Percentiles rank a stretch among this genome's conserved stretches.
Evolutionary conservation across 306 rosid genomes (phyloP).

Genomic region (Quercus mongolica): DNA sequence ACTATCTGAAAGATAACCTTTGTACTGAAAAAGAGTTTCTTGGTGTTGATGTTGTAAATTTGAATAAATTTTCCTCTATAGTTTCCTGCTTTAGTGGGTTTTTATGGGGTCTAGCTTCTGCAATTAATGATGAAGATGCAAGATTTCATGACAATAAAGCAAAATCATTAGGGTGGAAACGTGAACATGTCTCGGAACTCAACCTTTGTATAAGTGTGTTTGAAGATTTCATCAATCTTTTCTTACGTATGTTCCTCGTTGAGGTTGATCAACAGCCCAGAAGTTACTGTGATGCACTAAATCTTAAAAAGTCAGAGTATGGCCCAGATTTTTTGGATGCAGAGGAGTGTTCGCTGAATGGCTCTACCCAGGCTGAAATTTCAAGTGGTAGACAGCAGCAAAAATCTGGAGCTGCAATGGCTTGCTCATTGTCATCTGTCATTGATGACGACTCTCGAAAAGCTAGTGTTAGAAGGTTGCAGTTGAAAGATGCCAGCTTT

Average conservation of each 20-base stretch:
- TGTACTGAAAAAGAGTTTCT: slow-evolving; percentile 30
- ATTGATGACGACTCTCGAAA: slow-evolving; percentile 20
- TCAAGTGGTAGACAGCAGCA: slow-evolving; percentile 16
- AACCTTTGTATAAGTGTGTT: slow-evolving; percentile 43
- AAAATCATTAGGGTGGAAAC: slow-evolving; percentile 37
- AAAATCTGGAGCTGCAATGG: slow-evolving; percentile 30
- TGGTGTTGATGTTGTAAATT: slow-evolving; percentile 22
- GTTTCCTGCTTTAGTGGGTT: slow-evolving; percentile 69
- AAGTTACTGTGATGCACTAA: slow-evolving; percentile 34
- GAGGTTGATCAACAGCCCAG: slow-evolving; percentile 29
- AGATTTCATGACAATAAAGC: slow-evolving; percentile 27
- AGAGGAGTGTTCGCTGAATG: slow-evolving; percentile 13
- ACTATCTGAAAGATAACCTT: slow-evolving; percentile 37
- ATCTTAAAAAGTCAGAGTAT: slow-evolving; percentile 23
- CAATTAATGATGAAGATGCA: slow-evolving; percentile 31
- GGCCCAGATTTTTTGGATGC: slow-evolving; percentile 17
- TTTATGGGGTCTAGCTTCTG: slow-evolving; percentile 66
- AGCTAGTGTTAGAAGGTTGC: slow-evolving; percentile 26
- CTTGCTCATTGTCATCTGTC: slow-evolving; percentile 33
- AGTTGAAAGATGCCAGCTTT: slow-evolving; percentile 31
- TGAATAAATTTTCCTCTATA: slow-evolving; percentile 54
- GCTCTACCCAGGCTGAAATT: slow-evolving; percentile 25
- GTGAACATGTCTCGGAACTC: slow-evolving; percentile 40
- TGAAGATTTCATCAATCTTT: slow-evolving; percentile 37
- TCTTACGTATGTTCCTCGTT: slow-evolving; percentile 43